A percentile compares a stretch with the other conserved stretches of the same genome.
Conservation (phyloP, 2,329 filamentous ascomycete genomes). For the Xylaria sp. region DNA sequence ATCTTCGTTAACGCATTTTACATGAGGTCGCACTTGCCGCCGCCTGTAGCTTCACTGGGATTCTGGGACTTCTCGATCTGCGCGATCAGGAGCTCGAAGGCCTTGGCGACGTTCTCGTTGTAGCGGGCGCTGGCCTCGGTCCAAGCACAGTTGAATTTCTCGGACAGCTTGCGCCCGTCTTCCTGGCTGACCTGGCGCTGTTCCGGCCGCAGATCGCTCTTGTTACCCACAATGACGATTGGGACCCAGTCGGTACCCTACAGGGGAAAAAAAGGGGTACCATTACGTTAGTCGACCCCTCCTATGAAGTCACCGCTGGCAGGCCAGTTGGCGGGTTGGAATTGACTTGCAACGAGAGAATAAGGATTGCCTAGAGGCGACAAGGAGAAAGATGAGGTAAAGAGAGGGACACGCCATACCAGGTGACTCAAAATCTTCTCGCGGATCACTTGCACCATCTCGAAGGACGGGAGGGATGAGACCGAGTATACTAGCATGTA, state of each 20-base stretch:
- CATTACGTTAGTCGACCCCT: conserved; percentile 24
- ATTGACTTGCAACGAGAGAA: neutral
- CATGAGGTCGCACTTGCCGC: conserved; percentile 88
- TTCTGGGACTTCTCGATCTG: conserved; percentile 97
- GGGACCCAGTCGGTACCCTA: conserved; percentile 88
- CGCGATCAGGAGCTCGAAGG: conserved; percentile 92
- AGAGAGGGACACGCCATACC: conserved; percentile 62
- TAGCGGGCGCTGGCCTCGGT: conserved; percentile 94
- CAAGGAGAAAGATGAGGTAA: neutral
- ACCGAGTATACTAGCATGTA: conserved; percentile 99
- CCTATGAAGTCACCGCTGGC: conserved; percentile 17
- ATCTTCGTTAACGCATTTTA: conserved; percentile 56
- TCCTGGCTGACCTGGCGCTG: conserved; percentile 90
- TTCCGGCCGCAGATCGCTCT: conserved; percentile 91
- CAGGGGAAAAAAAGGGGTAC: neutral
- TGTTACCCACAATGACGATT: conserved; percentile 95
- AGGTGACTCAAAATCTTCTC: conserved; percentile 98
- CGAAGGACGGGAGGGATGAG: conserved; percentile 90
- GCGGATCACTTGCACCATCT: conserved; percentile 95
- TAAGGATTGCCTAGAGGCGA: neutral
- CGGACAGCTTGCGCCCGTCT: conserved; percentile 84
- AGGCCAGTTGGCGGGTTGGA: conserved; percentile 7
- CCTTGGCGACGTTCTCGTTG: conserved; percentile 91
- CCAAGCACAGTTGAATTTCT: conserved; percentile 91
- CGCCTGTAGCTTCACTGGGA: conserved; percentile 82